Evolutionary conservation across 768 basidiomycete genomes (phyloP), one percentile per base, ranked within the genome.

Genomic region (Lyophyllum atratum): DNA sequence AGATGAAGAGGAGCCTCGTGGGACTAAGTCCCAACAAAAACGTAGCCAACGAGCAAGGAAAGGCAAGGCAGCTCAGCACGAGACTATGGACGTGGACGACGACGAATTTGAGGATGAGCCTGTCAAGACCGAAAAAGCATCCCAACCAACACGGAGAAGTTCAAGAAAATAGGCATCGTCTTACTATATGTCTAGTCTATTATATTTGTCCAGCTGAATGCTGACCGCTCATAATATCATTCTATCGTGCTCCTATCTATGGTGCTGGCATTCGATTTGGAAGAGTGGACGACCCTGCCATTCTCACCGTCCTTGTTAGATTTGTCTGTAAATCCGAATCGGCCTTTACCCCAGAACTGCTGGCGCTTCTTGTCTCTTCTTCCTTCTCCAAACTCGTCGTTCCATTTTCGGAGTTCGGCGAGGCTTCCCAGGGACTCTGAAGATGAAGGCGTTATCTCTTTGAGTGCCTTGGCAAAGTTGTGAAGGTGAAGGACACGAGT

Each of bases 351-450:
- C 84, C 95, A 94, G 31, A 89, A 87, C 64, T 87, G 85, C 64
- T 82, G 81, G 34, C 83, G 82, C 59, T 76, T 86, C 51, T 81
- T 83, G 34, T 87, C 83, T 60, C 77, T 82, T 17, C 83, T 75
- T 5, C 93, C 93, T 70, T 96, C 94, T 24, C 95, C 95, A 70
- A 94, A 95, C 68, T 95, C 91, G 46, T 95, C 90, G 59, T 96
- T 95, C 93, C 93, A 95, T 73, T 88, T 90, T 43, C 88, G 82
- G 43, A 94, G 75, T 55, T 90, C 89, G 1, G 85, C 74, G 31
- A 93, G 82, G 48, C 83, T 89, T 47, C 90, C 90, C 2, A 91
- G 74, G 12, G 84, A 78, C 71, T 96, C 95, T 3, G 93, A 94
- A 5, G 87, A 88, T 0, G 93, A 95, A 12, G 95, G 92, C 2